Percentiles rank a stretch among this genome's conserved stretches.
Evolutionary conservation across 495 filamentous ascomycete genomes (phyloP).

Genomic region (Hyphodiscus hymeniophilus): DNA sequence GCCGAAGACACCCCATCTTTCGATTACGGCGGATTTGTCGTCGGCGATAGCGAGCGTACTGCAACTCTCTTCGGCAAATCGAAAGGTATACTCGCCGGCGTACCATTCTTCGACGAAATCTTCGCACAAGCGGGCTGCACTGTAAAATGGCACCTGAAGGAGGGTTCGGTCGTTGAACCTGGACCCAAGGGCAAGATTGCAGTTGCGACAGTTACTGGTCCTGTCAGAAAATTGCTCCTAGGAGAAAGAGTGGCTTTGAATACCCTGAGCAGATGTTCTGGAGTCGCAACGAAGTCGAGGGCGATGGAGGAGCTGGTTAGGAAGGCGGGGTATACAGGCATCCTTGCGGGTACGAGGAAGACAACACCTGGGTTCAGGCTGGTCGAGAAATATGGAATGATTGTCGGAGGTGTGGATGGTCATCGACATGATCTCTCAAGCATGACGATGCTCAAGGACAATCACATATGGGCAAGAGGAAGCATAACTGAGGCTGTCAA

Average conservation of each 20-base stretch:
- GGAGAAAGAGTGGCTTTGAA: conserved; percentile 93
- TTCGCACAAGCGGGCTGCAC: conserved; percentile 83
- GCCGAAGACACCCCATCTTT: conserved; percentile 93
- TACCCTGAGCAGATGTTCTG: conserved; percentile 83
- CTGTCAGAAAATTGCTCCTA: conserved; percentile 76
- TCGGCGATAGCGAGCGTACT: conserved; percentile 67
- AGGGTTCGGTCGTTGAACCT: conserved; percentile 60
- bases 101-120: conserved; percentile 93
- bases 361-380: conserved; percentile 93
- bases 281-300: conserved; percentile 68
- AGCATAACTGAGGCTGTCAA: conserved; percentile 76
- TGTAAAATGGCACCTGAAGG: conserved; percentile 77
- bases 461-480: conserved; percentile 81
- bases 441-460: conserved; percentile 99
- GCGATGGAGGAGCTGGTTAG: conserved; percentile 42
- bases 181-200: conserved; percentile 42
- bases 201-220: conserved; percentile 80
- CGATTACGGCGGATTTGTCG: conserved; percentile 96
- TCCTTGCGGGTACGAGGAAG: conserved; percentile 91
- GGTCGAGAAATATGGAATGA: conserved; percentile 96
- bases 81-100: conserved; percentile 76
- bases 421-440: conserved; percentile 86
- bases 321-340: conserved; percentile 64
- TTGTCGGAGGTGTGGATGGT: conserved; percentile 83
- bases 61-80: conserved; percentile 88